These are phyloP conservation scores for Cytospora chrysosperma DNA, from an alignment of 2,329 filamentous ascomycete genomes.

Conservation along the genomic window DNA sequence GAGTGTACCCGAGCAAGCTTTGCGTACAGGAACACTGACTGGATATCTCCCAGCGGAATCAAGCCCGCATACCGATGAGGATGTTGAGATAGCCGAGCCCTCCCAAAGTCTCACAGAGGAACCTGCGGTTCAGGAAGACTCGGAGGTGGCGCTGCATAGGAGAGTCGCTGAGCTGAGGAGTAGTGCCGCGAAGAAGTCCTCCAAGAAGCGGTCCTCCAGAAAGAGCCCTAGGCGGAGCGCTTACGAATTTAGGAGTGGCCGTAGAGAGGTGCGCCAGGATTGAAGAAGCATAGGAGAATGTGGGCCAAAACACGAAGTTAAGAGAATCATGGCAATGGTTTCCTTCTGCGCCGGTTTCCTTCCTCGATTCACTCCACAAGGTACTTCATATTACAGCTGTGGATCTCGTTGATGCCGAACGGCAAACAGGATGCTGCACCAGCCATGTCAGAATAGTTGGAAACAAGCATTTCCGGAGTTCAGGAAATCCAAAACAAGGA, in stretches of 20 bases:
- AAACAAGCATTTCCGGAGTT: conserved; percentile 20
- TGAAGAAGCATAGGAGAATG: neutral
- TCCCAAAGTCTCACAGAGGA: neutral
- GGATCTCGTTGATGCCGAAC: neutral
- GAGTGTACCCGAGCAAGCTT: neutral
- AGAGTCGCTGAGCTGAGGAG: conserved; percentile 14
- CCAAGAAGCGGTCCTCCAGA: neutral
- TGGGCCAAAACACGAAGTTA: neutral
- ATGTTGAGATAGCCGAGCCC: neutral
- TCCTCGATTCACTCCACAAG: neutral
- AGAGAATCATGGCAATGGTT: neutral
- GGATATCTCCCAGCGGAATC: neutral
- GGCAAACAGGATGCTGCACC: neutral
- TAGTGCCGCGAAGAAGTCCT: neutral
- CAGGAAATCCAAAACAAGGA: conserved; percentile 2
- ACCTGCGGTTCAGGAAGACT: neutral
- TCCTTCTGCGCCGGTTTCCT: neutral
- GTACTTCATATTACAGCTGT: neutral
- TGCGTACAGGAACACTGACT: no score
- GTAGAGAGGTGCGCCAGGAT: neutral
- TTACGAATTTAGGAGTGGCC: conserved; percentile 10
- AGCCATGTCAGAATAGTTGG: conserved; percentile 2
- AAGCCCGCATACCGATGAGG: neutral
- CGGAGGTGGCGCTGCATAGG: neutral
- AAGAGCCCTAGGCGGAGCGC: conserved; percentile 1